phyloP scores from a whole-genome alignment of 1,284 basidiomycete genomes.

The Rhizoctonia solani region DNA sequence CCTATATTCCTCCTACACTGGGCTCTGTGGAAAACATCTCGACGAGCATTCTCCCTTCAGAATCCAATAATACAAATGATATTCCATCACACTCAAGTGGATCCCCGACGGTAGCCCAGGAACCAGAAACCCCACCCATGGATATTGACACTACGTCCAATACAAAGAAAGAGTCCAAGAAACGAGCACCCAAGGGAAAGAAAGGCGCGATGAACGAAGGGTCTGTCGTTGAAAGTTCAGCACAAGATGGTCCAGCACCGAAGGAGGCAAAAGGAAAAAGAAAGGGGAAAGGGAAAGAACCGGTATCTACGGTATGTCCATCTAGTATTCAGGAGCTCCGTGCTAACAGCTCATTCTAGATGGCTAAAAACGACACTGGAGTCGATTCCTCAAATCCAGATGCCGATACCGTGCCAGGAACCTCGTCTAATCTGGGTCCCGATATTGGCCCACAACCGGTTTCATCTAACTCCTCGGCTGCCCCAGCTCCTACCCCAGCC shows the following conservation, averaged over 20 bases:
- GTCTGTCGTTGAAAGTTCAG: neutral
- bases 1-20: neutral
- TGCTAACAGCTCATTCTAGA: too few relatives aligned
- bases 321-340: neutral
- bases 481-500: conserved; percentile 9
- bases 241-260: neutral
- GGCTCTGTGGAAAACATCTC: neutral
- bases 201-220: conserved; percentile 14
- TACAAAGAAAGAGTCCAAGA: conserved; percentile 14
- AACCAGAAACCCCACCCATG: neutral
- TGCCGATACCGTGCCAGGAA: neutral
- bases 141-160: neutral
- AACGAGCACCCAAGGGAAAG: conserved; percentile 15
- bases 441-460: neutral
- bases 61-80: neutral
- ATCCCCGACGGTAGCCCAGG: neutral
- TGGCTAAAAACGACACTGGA: neutral
- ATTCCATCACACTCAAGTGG: neutral
- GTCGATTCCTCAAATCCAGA: conserved; percentile 11
- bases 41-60: neutral
- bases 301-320: neutral
- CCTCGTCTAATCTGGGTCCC: conserved; percentile 13
- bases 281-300: conserved; percentile 9
- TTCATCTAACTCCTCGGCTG: conserved; percentile 7
- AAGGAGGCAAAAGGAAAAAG: conserved; percentile 14